Evolutionary conservation across 2,329 filamentous ascomycete genomes (phyloP).

Genomic region (Ophiocordyceps australis): DNA sequence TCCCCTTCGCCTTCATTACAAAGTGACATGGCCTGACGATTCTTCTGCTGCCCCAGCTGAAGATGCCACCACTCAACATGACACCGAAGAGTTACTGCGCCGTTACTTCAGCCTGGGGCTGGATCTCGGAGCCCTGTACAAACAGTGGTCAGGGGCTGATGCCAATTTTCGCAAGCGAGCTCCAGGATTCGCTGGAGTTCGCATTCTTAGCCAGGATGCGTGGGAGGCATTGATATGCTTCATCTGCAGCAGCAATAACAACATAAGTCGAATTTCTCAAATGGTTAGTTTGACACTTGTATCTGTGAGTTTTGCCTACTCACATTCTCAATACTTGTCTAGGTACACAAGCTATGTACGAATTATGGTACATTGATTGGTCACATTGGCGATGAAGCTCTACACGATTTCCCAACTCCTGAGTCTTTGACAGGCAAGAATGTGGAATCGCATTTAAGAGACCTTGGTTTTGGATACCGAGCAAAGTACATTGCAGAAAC

Average conservation of each 20-base stretch:
- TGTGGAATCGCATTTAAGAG: constrained; percentile 67
- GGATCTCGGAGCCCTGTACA: constrained; percentile 61
- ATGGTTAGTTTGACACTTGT: constrained; percentile 40
- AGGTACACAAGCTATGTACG: constrained; percentile 72
- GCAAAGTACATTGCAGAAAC: constrained; percentile 86
- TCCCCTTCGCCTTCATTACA: constrained; percentile 59
- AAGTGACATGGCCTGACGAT: constrained; percentile 38
- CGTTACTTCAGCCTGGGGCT: constrained; percentile 78
- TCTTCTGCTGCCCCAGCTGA: constrained; percentile 3
- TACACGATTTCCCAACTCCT: constrained; percentile 77
- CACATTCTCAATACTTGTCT: background rate
- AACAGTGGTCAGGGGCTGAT: constrained; percentile 73
- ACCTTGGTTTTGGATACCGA: constrained; percentile 83
- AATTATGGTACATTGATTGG: constrained; percentile 70
- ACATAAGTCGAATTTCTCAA: constrained; percentile 84
- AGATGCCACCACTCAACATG: too few species aligned
- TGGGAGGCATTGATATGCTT: constrained; percentile 92
- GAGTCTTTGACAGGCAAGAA: constrained; percentile 49
- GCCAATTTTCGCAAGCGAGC: constrained; percentile 80
- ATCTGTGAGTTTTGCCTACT: background rate
- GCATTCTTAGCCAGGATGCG: constrained; percentile 83
- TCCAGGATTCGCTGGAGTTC: constrained; percentile 72
- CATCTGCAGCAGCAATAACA: constrained; percentile 98
- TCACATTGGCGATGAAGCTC: constrained; percentile 47
- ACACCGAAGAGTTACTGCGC: constrained; percentile 54